Conservation (phyloP, 306 rosid species). For the Quercus robur region DNA sequence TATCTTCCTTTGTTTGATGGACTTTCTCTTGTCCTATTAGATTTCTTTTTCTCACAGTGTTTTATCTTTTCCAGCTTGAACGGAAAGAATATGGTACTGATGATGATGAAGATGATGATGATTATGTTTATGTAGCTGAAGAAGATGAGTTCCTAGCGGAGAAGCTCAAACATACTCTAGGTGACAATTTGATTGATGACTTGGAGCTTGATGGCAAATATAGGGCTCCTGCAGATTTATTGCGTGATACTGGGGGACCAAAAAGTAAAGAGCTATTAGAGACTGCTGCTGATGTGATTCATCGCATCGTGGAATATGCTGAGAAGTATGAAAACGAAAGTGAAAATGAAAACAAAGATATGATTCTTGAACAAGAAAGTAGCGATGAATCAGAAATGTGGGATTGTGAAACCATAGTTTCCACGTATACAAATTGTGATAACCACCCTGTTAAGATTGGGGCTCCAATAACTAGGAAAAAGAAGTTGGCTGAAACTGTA, state of each 20-base stretch:
- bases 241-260: conserved; percentile 35
- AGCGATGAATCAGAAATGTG: conserved; percentile 87
- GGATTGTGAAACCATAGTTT: conserved; percentile 91
- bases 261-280: conserved; percentile 42
- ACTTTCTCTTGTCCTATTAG: not conserved
- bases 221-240: conserved; percentile 69
- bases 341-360: conserved; percentile 47
- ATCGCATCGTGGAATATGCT: conserved; percentile 72
- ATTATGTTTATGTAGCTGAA: conserved; percentile 40
- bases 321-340: conserved; percentile 75
- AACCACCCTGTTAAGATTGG: conserved; percentile 83
- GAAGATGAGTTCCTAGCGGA: conserved; percentile 64
- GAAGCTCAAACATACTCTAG: conserved; percentile 57
- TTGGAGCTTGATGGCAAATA: conserved; percentile 48
- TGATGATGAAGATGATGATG: conserved; percentile 16
- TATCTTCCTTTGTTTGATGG: not conserved
- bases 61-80: conserved; percentile 50
- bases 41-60: conserved; percentile 7
- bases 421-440: conserved; percentile 79
- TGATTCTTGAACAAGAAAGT: conserved; percentile 59
- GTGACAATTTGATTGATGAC: conserved; percentile 34
- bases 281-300: conserved; percentile 58
- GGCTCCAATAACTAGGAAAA: conserved; percentile 62
- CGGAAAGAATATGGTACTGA: conserved; percentile 59
- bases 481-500: conserved; percentile 68